phyloP scores from a whole-genome alignment of 306 rosid genomes.

The Cicer yamashitae region DNA sequence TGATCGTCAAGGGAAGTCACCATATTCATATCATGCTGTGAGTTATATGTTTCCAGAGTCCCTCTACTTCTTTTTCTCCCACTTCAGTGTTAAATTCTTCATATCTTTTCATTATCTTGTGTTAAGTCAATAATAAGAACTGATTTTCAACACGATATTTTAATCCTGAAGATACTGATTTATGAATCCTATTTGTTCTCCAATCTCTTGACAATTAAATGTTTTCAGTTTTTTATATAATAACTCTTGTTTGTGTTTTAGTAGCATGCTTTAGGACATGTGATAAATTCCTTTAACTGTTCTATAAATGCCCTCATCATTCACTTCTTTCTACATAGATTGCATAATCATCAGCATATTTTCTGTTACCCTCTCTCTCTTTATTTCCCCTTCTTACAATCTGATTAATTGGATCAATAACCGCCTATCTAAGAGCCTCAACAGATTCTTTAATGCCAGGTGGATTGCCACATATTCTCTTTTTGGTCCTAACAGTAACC shows the following conservation, averaged over 20 bases:
- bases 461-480: background rate
- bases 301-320: background rate
- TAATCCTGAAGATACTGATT: constrained; percentile 16
- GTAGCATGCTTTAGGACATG: background rate
- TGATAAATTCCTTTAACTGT: background rate
- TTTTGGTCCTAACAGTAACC: background rate
- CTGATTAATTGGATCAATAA: background rate
- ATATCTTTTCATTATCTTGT: constrained; percentile 1
- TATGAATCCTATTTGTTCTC: constrained; percentile 1
- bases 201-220: background rate
- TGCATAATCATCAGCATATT: background rate
- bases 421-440: background rate
- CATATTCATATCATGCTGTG: constrained; percentile 92
- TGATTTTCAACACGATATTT: background rate
- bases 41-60: constrained; percentile 39
- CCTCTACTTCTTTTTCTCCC: background rate
- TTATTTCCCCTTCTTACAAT: background rate
- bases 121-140: constrained; percentile 22
- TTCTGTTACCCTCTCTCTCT: background rate
- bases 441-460: background rate
- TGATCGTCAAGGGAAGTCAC: constrained; percentile 88
- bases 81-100: background rate
- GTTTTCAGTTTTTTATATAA: background rate
- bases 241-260: background rate
- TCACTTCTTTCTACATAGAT: background rate